Base-by-base conservation (phyloP, 257 asterid species). In the Lithospermum erythrorhizon region DNA sequence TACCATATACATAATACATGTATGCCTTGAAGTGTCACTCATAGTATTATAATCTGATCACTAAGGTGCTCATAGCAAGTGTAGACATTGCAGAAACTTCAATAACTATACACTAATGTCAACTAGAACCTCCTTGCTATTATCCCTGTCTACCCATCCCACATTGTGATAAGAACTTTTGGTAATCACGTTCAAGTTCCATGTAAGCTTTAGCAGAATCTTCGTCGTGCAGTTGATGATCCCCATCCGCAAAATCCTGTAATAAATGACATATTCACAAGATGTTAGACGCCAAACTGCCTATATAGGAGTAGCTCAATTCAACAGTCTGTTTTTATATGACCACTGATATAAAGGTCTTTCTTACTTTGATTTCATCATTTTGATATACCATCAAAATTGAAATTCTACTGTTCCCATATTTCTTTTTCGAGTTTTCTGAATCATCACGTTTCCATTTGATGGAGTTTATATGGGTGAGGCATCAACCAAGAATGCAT, bases 111-210 rank as follows among this genome's bases (percentile, higher is more conserved):
- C 4, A n/a, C 6, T 25, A 61, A 61, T 72, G 77, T 32, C 67
- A 19, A 35, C 78, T 74, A 45, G 82, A 76, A 67, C 89, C 87
- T 18, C 91, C 91, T 52, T 81, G 73, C 82, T 84, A 83, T 57
- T 86, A 72, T 61, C 91, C 88, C 77, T 77, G 72, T 22, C 76
- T 64, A 70, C 85, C 76, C 78, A 83, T 83, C 73, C 93, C 90
- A 76, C 95, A 84, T 75, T 87, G 84, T 4, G 82, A 64, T 24
- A 83, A 81, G 70, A 87, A 87, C 72, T 82, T 80, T 67, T 76
- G 78, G 71, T 83, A 83, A 51, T 87, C 95, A 25, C 67, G 70
- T 65, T 84, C 90, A 14, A 84, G 77, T 64, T 80, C 71, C 37
- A 63, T 63, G 68, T 68, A 73, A 65, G 47, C 71, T 41, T 47